These are phyloP conservation scores for Fremontodendron californicum DNA, from an alignment of 345 rosid species.

Conservation along the genomic window DNA sequence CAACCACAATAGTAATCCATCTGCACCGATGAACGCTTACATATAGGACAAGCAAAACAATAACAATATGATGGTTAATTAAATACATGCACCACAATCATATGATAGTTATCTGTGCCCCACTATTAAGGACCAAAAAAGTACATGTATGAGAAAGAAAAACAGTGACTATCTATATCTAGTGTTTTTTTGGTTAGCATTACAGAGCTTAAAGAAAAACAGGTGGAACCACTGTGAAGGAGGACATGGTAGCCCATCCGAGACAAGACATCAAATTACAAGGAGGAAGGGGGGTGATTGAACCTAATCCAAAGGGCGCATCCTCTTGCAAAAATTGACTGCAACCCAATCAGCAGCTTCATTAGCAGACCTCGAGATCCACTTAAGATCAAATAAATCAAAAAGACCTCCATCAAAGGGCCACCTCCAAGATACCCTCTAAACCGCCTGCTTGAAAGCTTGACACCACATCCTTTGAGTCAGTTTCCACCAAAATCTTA, in stretches of 20 bases:
- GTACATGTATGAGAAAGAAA: no score
- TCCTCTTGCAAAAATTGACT: not conserved
- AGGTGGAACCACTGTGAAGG: not conserved
- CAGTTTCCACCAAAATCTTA: no score
- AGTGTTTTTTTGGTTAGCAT: no score
- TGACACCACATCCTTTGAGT: no score
- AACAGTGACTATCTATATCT: no score
- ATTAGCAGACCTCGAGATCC: not conserved
- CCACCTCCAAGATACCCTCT: no score
- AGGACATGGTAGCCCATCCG: not conserved
- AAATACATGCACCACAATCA: conserved; percentile 12
- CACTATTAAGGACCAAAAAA: no score
- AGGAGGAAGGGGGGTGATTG: not conserved
- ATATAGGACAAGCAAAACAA: not conserved
- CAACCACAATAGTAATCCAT: conserved; percentile 23
- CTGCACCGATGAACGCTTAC: not conserved
- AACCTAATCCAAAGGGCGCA: not conserved
- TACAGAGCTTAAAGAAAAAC: not conserved
- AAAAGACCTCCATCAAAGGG: not conserved
- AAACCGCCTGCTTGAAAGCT: no score
- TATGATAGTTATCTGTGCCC: no score
- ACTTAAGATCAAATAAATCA: not conserved
- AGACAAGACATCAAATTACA: not conserved
- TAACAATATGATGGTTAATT: conserved; percentile 1
- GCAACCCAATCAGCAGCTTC: not conserved